Evolutionary conservation across 2,329 filamentous ascomycete species (phyloP), one percentile per base, ranked within the genome.

Genomic region (Truncatella angustata): DNA sequence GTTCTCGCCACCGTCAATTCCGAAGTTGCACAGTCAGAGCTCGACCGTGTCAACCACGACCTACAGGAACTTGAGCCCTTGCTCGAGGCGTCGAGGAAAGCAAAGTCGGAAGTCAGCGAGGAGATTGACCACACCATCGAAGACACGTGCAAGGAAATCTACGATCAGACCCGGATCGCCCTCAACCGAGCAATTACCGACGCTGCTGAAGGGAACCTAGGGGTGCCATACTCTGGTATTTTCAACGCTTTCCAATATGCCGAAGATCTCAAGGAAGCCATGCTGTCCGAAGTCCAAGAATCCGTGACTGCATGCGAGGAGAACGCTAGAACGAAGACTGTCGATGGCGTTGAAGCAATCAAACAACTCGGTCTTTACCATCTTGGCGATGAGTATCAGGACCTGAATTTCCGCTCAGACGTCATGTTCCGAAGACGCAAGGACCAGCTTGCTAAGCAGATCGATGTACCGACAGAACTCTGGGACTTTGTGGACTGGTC

Each of bases 401-500:
- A 92, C 60, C 82, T 97, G 42, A 90, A 85, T 59, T 97, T 99
- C 84, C 85, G 88, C 26, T 85, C 91, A 1, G 91, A 97, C 61
- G 84, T 92, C 66, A 97, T 99, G 94, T 99, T 97, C 77, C 86
- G 85, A 54, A 85, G 90, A 56, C 88, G 88, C 63, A 83, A 86
- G 54, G 90, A 99, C 67, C 83, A 85, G 2, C 75, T 96, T 36
- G 91, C 90, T 5, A 85, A 91, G 57, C 87, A 96, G 65, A 86
- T 97, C 14, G 85, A 97, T 55, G 85, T 96, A 18, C 85, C 94
- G 50, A 89, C 94, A 4, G 92, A 99, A 65, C 62, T 96, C 0
- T 88, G 81, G 81, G 94, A 99, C 73, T 97, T 99, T 76, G 90
- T 99, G 63, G 94, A 99, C 69, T 79, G 91, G 69, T 80, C 85